These are phyloP conservation scores for Kazachstania sp. DNA, from an alignment of 1,139 yeast genomes.

Conservation along the genomic window DNA sequence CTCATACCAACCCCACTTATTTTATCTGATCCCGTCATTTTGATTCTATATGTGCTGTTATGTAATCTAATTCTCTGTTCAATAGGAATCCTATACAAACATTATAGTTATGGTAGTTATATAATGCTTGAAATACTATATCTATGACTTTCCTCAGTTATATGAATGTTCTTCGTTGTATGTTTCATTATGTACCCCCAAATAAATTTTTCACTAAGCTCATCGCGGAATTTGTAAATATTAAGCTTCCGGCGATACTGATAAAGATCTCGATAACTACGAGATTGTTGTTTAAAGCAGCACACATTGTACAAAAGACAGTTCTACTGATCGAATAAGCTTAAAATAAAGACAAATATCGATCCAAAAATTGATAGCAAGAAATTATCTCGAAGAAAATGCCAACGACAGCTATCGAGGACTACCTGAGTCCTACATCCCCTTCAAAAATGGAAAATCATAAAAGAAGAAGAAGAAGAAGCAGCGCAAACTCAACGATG, in stretches of 20 bases:
- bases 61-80: no score
- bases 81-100: no score
- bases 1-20: constrained; percentile 19
- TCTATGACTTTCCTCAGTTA: no score
- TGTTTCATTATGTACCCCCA: no score
- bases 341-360: neutral
- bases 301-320: no score
- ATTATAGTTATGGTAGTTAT: no score
- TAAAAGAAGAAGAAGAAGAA: constrained; percentile 2
- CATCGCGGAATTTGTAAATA: neutral
- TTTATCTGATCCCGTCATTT: neutral
- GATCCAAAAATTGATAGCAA: neutral
- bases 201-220: neutral
- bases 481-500: constrained; percentile 11
- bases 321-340: no score
- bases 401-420: neutral
- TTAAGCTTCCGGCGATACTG: neutral
- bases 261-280: neutral
- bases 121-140: no score
- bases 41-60: neutral
- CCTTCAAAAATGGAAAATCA: neutral
- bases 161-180: no score
- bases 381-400: neutral
- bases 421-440: neutral
- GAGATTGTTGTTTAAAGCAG: no score